Conservation (phyloP, 345 rosid species). For the Salix arbutifolia region DNA sequence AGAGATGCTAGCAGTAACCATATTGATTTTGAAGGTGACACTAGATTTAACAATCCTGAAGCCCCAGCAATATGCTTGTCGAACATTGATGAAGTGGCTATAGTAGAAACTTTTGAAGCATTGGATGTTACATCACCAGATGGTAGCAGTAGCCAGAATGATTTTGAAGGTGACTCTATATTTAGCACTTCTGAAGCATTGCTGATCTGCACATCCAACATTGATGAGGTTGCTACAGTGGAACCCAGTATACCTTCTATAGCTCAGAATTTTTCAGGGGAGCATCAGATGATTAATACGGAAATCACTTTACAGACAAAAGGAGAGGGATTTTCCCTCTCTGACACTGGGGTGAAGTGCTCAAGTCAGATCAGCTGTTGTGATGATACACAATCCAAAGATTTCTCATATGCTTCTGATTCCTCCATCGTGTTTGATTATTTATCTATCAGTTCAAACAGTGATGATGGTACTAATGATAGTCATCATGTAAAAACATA, state of each 20-base stretch:
- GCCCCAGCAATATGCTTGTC: conserved; percentile 13
- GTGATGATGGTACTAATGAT: conserved; percentile 18
- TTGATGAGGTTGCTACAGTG: conserved; percentile 17
- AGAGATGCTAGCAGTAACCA: conserved; percentile 10
- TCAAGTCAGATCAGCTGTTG: conserved; percentile 4
- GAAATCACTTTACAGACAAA: conserved; percentile 15
- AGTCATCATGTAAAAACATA: conserved; percentile 11
- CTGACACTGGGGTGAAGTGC: too few relatives aligned
- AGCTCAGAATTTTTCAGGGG: neutral
- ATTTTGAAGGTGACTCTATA: conserved; percentile 14
- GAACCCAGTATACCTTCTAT: conserved; percentile 13
- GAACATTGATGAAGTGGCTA: conserved; percentile 17
- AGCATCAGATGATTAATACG: conserved; percentile 8
- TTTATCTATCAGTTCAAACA: conserved; percentile 26
- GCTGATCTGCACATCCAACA: conserved; percentile 8
- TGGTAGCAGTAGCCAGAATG: conserved; percentile 8
- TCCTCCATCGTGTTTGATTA: conserved; percentile 26
- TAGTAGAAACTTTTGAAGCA: conserved; percentile 11
- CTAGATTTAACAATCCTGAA: neutral
- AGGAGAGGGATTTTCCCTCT: neutral
- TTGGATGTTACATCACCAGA: conserved; percentile 21
- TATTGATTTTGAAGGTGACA: conserved; percentile 14
- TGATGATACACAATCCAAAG: conserved; percentile 8
- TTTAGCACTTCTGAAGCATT: conserved; percentile 7
- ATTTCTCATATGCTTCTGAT: conserved; percentile 18